phyloP scores from a whole-genome alignment of 768 basidiomycete species.

The Cystobasidium onofrii region DNA sequence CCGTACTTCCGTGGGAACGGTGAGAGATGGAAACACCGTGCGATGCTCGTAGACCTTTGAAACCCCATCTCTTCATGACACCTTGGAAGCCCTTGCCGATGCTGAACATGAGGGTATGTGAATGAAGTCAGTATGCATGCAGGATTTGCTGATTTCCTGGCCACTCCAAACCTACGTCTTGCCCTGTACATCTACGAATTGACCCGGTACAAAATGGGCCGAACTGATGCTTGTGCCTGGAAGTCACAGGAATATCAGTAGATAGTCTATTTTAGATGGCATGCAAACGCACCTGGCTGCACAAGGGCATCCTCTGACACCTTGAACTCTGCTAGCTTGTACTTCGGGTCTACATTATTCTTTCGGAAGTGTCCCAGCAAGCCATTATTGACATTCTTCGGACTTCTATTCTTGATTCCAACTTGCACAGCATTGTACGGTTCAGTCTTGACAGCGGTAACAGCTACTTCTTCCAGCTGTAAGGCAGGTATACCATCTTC shows the following conservation, averaged over 20 bases:
- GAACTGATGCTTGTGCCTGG: constrained; percentile 81
- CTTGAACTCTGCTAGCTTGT: constrained; percentile 75
- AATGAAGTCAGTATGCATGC: not conserved
- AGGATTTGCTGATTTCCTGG: not conserved
- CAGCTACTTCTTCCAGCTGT: constrained; percentile 47
- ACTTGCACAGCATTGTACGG: constrained; percentile 65
- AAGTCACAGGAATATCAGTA: no score
- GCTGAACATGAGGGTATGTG: constrained; percentile 48
- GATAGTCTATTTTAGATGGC: no score
- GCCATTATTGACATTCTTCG: constrained; percentile 57
- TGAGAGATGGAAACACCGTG: constrained; percentile 95
- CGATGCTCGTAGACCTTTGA: constrained; percentile 79
- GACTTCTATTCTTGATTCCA: constrained; percentile 66
- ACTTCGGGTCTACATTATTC: constrained; percentile 72
- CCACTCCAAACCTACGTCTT: constrained; percentile 66
- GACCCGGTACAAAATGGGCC: constrained; percentile 92
- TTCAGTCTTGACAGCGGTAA: constrained; percentile 39
- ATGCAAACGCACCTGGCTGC: constrained; percentile 62
- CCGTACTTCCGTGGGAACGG: constrained; percentile 83
- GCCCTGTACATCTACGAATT: constrained; percentile 82
- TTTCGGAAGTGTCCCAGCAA: constrained; percentile 84
- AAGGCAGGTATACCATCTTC: not conserved
- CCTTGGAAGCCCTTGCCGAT: constrained; percentile 97
- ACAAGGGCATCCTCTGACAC: constrained; percentile 82
- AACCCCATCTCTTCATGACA: constrained; percentile 92